Conservation (phyloP, 306 rosid genomes). For the Mimosa bimucronata region DNA sequence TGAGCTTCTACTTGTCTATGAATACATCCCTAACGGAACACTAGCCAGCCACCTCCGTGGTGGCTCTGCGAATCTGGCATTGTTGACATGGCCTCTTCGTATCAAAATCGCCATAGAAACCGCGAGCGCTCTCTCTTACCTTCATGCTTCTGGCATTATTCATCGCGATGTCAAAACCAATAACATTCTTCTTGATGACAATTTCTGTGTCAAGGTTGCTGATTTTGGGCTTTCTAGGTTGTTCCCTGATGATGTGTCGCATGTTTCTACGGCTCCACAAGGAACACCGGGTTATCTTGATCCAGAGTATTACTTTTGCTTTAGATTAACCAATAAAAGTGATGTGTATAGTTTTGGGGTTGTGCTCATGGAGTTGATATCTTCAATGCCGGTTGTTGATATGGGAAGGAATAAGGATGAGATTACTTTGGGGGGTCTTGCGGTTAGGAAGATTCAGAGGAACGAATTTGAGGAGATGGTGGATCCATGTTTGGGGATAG, state of each 20-base stretch:
- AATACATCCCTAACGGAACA: constrained; percentile 65
- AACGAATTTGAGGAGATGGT: too few species aligned
- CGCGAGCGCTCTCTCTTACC: constrained; percentile 53
- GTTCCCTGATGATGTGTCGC: constrained; percentile 60
- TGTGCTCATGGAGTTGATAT: constrained; percentile 52
- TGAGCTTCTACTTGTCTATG: constrained; percentile 69
- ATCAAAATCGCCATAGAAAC: constrained; percentile 68
- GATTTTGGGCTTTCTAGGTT: constrained; percentile 71
- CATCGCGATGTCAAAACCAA: too few species aligned
- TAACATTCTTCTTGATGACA: constrained; percentile 58
- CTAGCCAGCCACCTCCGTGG: constrained; percentile 61
- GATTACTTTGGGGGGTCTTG: too few species aligned
- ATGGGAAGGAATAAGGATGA: too few species aligned
- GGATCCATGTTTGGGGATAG: too few species aligned
- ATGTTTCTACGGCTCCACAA: constrained; percentile 78
- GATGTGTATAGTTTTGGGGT: constrained; percentile 70
- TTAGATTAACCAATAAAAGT: constrained; percentile 66
- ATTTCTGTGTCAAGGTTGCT: constrained; percentile 61
- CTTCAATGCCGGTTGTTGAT: constrained; percentile 61
- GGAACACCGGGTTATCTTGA: constrained; percentile 79
- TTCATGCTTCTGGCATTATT: too few species aligned
- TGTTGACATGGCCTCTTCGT: constrained; percentile 55
- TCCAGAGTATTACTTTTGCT: constrained; percentile 69
- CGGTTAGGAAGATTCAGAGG: too few species aligned
- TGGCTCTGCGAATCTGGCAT: constrained; percentile 16